Percentiles rank a stretch among this genome's conserved stretches.
Conservation (phyloP, 2,329 filamentous ascomycete species). For the Exophiala viscosa region DNA sequence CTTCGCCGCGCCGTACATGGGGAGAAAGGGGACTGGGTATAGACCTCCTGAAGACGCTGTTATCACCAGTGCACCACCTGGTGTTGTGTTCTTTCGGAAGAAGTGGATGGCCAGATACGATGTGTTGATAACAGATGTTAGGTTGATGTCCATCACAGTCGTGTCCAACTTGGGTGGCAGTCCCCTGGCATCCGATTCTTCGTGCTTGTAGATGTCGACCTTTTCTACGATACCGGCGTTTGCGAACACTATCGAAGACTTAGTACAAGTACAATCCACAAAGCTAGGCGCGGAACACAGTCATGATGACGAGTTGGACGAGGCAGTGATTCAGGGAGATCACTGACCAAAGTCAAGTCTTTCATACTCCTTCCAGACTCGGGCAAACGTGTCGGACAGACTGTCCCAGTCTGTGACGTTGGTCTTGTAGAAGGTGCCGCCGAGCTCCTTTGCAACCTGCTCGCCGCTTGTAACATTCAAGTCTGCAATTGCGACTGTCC, state of each 20-base stretch:
- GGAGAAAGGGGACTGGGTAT: conserved; percentile 36
- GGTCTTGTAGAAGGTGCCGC: conserved; percentile 11
- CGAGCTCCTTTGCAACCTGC: not conserved
- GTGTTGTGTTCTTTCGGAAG: conserved; percentile 1
- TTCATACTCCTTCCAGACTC: conserved; percentile 1
- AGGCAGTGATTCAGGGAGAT: not conserved
- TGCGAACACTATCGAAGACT: not conserved
- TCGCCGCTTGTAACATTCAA: conserved; percentile 36
- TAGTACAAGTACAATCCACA: too few species aligned
- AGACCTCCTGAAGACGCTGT: conserved; percentile 38
- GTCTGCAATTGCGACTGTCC: conserved; percentile 42
- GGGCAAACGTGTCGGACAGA: conserved; percentile 3
- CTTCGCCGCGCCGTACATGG: conserved; percentile 40
- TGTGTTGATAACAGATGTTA: not conserved
- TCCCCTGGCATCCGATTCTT: conserved; percentile 24
- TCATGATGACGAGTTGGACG: not conserved
- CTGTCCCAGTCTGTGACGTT: conserved; percentile 3
- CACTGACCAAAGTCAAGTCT: conserved; percentile 4
- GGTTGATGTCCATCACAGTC: conserved; percentile 1
- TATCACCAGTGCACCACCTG: conserved; percentile 30
- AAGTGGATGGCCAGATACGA: conserved; percentile 2
- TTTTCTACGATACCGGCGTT: conserved; percentile 1
- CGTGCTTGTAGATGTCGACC: conserved; percentile 38
- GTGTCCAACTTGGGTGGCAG: conserved; percentile 24
- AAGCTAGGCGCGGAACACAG: too few species aligned